These are phyloP conservation scores for Diaporthe velutina DNA, from an alignment of 2,329 filamentous ascomycete genomes.

Conservation along the genomic window DNA sequence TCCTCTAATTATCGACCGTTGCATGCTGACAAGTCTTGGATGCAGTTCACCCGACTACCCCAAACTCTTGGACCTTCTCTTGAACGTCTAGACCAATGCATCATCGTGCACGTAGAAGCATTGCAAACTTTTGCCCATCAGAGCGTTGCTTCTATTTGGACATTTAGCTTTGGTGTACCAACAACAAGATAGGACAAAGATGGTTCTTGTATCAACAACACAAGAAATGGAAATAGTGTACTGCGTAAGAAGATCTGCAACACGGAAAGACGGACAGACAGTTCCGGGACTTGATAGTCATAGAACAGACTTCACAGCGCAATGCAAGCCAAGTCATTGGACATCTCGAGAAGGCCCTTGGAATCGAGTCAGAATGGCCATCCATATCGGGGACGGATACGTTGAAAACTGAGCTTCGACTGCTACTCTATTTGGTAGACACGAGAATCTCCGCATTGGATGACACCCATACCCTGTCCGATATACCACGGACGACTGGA, in stretches of 20 bases:
- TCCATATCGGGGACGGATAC: too few relatives aligned
- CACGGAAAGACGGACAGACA: too few relatives aligned
- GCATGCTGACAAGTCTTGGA: not conserved
- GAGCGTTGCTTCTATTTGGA: not conserved
- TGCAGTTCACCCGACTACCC: constrained; percentile 49
- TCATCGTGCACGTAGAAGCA: not conserved
- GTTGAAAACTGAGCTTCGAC: not conserved
- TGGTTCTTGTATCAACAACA: too few relatives aligned
- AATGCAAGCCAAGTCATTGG: too few relatives aligned
- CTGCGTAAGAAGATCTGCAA: not conserved
- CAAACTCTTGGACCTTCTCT: constrained; percentile 50
- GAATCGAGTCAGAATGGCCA: too few relatives aligned
- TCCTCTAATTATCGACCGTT: not conserved
- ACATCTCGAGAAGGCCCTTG: too few relatives aligned
- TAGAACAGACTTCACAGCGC: not conserved
- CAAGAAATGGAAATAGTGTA: not conserved
- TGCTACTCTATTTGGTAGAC: not conserved
- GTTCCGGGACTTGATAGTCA: not conserved
- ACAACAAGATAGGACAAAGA: not conserved
- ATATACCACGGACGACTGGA: not conserved
- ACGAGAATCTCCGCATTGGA: constrained; percentile 13
- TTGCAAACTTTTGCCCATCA: not conserved
- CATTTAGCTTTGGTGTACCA: not conserved
- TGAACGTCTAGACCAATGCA: constrained; percentile 38
- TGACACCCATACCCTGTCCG: not conserved